These are phyloP conservation scores for Sugiyamaella xylanicola DNA, from an alignment of 1,139 yeast genomes.

Conservation along the genomic window DNA sequence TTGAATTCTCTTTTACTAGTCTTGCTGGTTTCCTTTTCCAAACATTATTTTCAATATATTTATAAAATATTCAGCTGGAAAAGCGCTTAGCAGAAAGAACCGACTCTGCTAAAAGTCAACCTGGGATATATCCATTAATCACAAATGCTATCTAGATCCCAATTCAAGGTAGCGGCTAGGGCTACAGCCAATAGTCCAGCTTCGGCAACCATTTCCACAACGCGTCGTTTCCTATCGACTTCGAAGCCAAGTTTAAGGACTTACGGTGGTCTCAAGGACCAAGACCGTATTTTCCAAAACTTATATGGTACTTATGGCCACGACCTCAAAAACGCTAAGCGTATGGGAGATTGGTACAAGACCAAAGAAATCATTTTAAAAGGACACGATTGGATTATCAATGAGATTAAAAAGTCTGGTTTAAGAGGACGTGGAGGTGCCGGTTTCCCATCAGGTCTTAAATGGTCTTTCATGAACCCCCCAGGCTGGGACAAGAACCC, in stretches of 20 bases:
- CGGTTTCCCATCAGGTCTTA: constrained; percentile 86
- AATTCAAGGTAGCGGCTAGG: background rate
- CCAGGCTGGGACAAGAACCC: constrained; percentile 90
- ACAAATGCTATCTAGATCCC: constrained; percentile 8
- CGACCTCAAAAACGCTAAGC: constrained; percentile 70
- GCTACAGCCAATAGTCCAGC: background rate
- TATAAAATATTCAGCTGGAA: too few species aligned
- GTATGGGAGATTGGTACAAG: constrained; percentile 89
- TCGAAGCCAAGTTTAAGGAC: constrained; percentile 10
- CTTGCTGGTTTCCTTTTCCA: background rate
- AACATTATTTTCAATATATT: background rate
- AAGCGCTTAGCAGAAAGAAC: too few species aligned
- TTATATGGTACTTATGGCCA: constrained; percentile 72
- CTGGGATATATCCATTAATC: too few species aligned
- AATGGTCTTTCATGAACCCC: constrained; percentile 93
- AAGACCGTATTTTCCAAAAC: constrained; percentile 84
- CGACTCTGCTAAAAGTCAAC: too few species aligned
- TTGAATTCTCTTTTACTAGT: background rate
- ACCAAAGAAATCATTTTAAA: constrained; percentile 79
- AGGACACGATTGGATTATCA: constrained; percentile 87
- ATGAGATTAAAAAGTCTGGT: constrained; percentile 81
- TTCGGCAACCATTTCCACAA: background rate
- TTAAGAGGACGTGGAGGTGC: constrained; percentile 93
- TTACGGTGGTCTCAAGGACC: constrained; percentile 78
- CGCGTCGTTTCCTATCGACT: constrained; percentile 9